A percentile compares a stretch with the other conserved stretches of the same genome.
These are phyloP conservation scores for Atkinsonella texensis DNA, from an alignment of 2,329 filamentous ascomycete species.

Conservation along the genomic window DNA sequence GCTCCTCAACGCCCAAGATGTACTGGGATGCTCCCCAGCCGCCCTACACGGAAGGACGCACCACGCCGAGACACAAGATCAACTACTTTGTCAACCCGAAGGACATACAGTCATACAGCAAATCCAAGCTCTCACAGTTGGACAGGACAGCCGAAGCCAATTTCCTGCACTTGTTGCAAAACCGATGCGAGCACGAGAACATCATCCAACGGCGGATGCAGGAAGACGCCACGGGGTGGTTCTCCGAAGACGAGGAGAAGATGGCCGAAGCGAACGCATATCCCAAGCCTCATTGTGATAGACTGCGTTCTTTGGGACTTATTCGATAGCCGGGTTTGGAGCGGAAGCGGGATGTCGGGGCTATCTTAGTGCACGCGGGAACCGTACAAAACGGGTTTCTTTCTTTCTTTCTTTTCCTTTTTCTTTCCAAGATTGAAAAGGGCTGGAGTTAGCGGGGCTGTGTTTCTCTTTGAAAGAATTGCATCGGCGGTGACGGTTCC, in stretches of 20 bases:
- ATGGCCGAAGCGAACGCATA: slow-evolving; percentile 54
- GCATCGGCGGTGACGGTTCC: slow-evolving; percentile 1
- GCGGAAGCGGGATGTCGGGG: not conserved
- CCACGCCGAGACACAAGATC: slow-evolving; percentile 57
- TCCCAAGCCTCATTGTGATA: slow-evolving; percentile 40
- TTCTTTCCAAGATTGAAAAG: not conserved
- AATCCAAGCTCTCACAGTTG: slow-evolving; percentile 58
- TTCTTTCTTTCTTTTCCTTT: not conserved
- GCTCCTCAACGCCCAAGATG: slow-evolving; percentile 51
- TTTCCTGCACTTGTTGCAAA: slow-evolving; percentile 54
- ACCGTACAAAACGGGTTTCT: not conserved
- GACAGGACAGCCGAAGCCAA: slow-evolving; percentile 67
- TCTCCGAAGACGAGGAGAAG: slow-evolving; percentile 69
- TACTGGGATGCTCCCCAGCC: slow-evolving; percentile 60
- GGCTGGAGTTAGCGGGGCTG: slow-evolving; percentile 2
- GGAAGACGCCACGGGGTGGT: slow-evolving; percentile 78
- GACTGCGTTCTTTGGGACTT: slow-evolving; percentile 31
- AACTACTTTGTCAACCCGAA: slow-evolving; percentile 76
- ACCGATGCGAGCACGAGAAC: slow-evolving; percentile 65
- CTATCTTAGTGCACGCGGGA: not conserved
- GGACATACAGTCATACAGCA: slow-evolving; percentile 60
- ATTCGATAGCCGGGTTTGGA: slow-evolving; percentile 10
- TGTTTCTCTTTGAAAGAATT: not conserved
- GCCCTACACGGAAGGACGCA: slow-evolving; percentile 64
- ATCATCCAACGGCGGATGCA: slow-evolving; percentile 51